phyloP scores from a whole-genome alignment of 495 filamentous ascomycete genomes.

The Penicillium robsamsonii region DNA sequence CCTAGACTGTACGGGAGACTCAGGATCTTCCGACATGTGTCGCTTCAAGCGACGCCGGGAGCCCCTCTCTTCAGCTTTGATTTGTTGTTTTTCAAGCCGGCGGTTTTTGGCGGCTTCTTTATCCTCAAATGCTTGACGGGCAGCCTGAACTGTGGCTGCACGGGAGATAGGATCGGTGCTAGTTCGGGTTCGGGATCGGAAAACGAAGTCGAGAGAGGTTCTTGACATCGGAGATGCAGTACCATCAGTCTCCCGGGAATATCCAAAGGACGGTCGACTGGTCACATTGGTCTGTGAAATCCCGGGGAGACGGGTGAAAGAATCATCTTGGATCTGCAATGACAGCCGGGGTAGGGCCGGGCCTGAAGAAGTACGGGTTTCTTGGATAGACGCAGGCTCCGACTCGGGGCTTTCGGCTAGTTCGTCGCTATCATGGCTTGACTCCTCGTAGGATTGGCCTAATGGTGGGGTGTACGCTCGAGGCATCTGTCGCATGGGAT shows the following conservation, averaged over 20 bases:
- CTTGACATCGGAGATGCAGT: slow-evolving; percentile 51
- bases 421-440: slow-evolving; percentile 47
- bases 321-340: slow-evolving; percentile 48
- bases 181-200: slow-evolving; percentile 47
- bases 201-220: slow-evolving; percentile 56
- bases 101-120: slow-evolving; percentile 58
- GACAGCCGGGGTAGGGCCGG: slow-evolving; percentile 38
- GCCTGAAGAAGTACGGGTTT: slow-evolving; percentile 27
- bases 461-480: slow-evolving; percentile 56
- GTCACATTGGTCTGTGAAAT: slow-evolving; percentile 55
- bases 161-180: slow-evolving; percentile 50
- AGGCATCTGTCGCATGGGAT: slow-evolving; percentile 60
- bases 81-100: slow-evolving; percentile 54
- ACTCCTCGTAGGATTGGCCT: slow-evolving; percentile 51
- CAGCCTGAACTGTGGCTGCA: slow-evolving; percentile 53
- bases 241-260: slow-evolving; percentile 46
- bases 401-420: slow-evolving; percentile 34
- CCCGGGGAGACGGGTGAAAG: slow-evolving; percentile 45
- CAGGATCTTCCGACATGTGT: slow-evolving; percentile 16
- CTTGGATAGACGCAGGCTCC: slow-evolving; percentile 23
- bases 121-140: slow-evolving; percentile 56
- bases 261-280: slow-evolving; percentile 49
- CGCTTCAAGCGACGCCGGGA: slow-evolving; percentile 38
- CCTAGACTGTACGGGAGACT: slow-evolving; percentile 11
- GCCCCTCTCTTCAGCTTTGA: slow-evolving; percentile 48